These are phyloP conservation scores for Citrus inodora DNA, from an alignment of 345 rosid genomes.

Conservation along the genomic window DNA sequence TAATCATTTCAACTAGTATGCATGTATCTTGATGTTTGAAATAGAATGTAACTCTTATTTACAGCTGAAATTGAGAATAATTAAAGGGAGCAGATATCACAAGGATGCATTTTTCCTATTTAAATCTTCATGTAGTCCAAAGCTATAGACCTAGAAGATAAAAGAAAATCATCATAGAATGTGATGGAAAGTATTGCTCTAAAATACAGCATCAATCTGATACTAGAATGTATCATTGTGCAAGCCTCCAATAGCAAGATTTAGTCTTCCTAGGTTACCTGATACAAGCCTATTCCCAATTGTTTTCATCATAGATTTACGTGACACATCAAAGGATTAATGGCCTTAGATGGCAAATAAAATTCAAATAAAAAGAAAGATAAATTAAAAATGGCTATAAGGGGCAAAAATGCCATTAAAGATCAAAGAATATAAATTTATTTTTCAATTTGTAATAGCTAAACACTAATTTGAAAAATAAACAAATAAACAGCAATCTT, in stretches of 20 bases:
- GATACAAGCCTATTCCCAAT: no score
- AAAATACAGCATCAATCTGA: background rate
- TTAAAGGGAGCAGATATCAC: background rate
- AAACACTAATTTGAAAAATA: background rate
- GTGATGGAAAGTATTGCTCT: background rate
- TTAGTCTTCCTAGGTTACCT: no score
- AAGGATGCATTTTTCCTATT: background rate
- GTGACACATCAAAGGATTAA: background rate
- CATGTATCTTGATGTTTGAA: background rate
- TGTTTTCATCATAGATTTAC: background rate
- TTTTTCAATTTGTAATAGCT: background rate
- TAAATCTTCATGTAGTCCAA: background rate
- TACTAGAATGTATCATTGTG: background rate
- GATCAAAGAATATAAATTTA: background rate
- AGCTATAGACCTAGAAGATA: background rate
- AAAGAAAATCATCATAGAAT: background rate
- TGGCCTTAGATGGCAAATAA: no score
- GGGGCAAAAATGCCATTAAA: background rate
- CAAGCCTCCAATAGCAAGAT: no score
- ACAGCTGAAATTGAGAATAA: background rate
- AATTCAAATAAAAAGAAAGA: no score
- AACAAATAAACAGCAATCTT: no score
- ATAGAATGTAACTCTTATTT: background rate
- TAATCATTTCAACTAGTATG: background rate
- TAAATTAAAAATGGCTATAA: no score